A percentile compares a stretch with the other conserved stretches of the same genome.
These are phyloP conservation scores for Erysimum cheiri DNA, from an alignment of 441 rosid species.

Conservation along the genomic window DNA sequence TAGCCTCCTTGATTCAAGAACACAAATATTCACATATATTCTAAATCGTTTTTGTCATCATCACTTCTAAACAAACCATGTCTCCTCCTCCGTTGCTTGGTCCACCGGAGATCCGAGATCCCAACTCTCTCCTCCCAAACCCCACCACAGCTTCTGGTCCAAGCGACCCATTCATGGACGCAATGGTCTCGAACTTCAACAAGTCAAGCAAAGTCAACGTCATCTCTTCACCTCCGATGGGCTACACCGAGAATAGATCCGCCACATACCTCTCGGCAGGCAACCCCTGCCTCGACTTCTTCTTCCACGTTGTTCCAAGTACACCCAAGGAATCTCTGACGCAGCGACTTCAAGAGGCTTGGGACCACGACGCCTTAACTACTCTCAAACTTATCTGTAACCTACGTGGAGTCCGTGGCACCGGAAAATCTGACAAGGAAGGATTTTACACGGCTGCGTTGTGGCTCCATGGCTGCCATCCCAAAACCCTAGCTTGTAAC, in stretches of 20 bases:
- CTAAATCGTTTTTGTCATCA: not conserved
- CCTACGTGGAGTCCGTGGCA: conserved; percentile 63
- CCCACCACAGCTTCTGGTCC: not conserved
- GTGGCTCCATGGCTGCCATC: conserved; percentile 59
- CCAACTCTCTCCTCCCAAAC: not conserved
- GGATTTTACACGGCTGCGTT: conserved; percentile 58
- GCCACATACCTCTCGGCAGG: conserved; percentile 45
- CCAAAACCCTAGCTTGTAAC: conserved; percentile 60
- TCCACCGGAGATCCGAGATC: conserved; percentile 53
- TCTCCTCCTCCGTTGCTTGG: conserved; percentile 50
- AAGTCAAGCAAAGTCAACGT: not conserved
- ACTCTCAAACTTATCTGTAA: conserved; percentile 59
- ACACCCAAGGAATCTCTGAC: conserved; percentile 37
- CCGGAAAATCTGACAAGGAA: conserved; percentile 56
- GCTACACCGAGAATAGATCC: conserved; percentile 45
- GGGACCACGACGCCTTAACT: conserved; percentile 55
- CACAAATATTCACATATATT: not conserved
- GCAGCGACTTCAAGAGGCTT: conserved; percentile 39
- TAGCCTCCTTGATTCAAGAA: not conserved
- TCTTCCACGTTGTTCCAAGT: conserved; percentile 54
- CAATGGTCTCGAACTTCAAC: conserved; percentile 54
- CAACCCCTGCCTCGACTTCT: conserved; percentile 56
- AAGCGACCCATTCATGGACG: conserved; percentile 49
- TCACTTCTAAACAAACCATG: conserved; percentile 24
- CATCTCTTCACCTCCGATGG: conserved; percentile 33